Evolutionary conservation across 1,284 basidiomycete genomes (phyloP).

Genomic region (Ustilago trichophora): DNA sequence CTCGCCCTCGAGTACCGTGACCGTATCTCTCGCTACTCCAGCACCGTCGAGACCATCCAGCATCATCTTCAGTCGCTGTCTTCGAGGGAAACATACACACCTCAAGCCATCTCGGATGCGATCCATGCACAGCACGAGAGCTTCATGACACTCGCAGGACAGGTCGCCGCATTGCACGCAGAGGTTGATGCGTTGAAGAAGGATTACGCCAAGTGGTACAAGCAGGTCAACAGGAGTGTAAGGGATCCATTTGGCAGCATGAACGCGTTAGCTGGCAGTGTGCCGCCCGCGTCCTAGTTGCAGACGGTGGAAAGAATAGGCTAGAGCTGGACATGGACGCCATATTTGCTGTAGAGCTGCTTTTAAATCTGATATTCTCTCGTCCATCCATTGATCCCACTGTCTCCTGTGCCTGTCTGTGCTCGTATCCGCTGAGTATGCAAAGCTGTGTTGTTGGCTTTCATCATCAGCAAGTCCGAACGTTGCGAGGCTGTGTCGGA

Average conservation of each 20-base stretch:
- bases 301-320: not conserved
- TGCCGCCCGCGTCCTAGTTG: conserved; percentile 15
- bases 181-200: conserved; percentile 62
- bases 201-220: conserved; percentile 64
- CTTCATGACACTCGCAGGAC: conserved; percentile 63
- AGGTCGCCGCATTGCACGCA: conserved; percentile 59
- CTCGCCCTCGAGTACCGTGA: conserved; percentile 50
- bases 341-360: no score
- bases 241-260: conserved; percentile 60
- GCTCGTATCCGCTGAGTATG: no score
- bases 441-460: no score
- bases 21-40: conserved; percentile 56
- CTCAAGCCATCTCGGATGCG: conserved; percentile 57
- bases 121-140: conserved; percentile 61
- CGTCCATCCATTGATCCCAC: no score
- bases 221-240: conserved; percentile 52
- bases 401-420: no score
- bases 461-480: no score
- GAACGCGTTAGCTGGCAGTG: conserved; percentile 30
- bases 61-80: conserved; percentile 54
- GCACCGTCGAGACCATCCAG: conserved; percentile 61
- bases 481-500: no score
- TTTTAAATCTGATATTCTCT: no score
- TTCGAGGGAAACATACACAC: conserved; percentile 52
- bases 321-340: no score